Evolutionary conservation across 2,329 filamentous ascomycete genomes (phyloP), one percentile per base, ranked within the genome.

Genomic region (Alternaria brassicae): DNA sequence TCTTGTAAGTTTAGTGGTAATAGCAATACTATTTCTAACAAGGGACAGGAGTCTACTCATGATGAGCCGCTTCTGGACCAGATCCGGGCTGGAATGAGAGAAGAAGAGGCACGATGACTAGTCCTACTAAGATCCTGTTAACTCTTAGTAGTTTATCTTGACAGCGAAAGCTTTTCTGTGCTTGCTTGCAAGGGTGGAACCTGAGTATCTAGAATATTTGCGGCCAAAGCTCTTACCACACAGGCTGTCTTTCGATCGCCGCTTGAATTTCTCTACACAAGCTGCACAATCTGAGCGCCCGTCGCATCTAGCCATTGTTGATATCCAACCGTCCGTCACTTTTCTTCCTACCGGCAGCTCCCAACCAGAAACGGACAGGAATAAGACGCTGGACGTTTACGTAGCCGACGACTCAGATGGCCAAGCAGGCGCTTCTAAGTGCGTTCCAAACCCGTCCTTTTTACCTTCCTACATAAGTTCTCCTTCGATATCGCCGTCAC

Each of bases 1-100:
- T 51, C 40, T 60, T 25, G 45, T 56, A 60, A 25, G 32, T 56
- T 56, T 41, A 36, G 28, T 41, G 12, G 6, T 56, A 52, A 37
- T 60, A 60, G 39, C 17, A 55, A 60, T 56, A 28, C 45, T 40
- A 27, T 45, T 42, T 41, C 53, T 60, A 56, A 60, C 32, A 60
- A 51, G 15, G 34, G 19, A 25, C 19, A 60, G 52, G 21, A 52
- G 40, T 17, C 23, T 51, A 44, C 45, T 56, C 6, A 45, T 15
- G 19, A 60, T 48, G 8, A 56, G 53, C 57, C 40, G 40, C 52
- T 52, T 51, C 45, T 60, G 36, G 52, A 55, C 52, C 21, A 51
- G 39, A 55, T n/a, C 25, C 13, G 23, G 52, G 19, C 52, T 60
- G 32, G 52, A 52, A 60, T 56, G 21, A 44, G 40, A 56, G 47